These are phyloP conservation scores for Tetradesmus obliquus DNA, from an alignment of 139 green algal species.

Conservation along the genomic window DNA sequence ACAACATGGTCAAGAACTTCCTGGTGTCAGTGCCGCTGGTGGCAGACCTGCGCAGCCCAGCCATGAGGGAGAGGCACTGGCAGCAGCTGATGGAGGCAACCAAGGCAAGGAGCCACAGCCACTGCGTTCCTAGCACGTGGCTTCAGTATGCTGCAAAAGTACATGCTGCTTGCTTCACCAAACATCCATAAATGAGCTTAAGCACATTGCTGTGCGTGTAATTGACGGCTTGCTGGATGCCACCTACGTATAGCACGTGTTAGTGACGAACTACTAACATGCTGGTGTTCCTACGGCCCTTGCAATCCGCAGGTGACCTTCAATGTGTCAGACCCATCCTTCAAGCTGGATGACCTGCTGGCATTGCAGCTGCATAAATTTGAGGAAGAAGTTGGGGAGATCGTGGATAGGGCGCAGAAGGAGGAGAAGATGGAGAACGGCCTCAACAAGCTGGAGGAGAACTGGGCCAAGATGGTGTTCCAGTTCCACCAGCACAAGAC, in stretches of 20 bases:
- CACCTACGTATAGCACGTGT: background rate
- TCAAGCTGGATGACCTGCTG: constrained; percentile 89
- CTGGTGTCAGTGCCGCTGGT: constrained; percentile 82
- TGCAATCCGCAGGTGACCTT: constrained; percentile 55
- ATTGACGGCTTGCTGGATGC: background rate
- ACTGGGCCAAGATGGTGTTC: constrained; percentile 84
- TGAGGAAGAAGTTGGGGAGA: constrained; percentile 91
- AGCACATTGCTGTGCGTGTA: background rate
- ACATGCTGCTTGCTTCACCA: background rate
- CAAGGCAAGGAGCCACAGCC: constrained; percentile 47
- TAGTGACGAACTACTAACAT: background rate
- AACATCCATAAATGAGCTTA: background rate
- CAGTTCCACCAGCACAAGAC: constrained; percentile 83
- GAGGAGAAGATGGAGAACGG: constrained; percentile 91
- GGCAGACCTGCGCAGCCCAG: constrained; percentile 79
- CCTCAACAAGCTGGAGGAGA: constrained; percentile 80
- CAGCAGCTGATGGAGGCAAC: constrained; percentile 85
- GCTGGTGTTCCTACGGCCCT: background rate
- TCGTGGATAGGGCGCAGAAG: constrained; percentile 90
- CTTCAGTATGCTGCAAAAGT: background rate
- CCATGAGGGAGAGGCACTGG: constrained; percentile 86
- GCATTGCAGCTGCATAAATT: constrained; percentile 92
- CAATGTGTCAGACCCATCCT: constrained; percentile 66
- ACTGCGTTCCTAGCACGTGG: constrained; percentile 1
- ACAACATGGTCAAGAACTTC: constrained; percentile 86